Evolutionary conservation across 305 asterid species (phyloP), one percentile per base, ranked within the genome.

Genomic region (Solanum chacoense): DNA sequence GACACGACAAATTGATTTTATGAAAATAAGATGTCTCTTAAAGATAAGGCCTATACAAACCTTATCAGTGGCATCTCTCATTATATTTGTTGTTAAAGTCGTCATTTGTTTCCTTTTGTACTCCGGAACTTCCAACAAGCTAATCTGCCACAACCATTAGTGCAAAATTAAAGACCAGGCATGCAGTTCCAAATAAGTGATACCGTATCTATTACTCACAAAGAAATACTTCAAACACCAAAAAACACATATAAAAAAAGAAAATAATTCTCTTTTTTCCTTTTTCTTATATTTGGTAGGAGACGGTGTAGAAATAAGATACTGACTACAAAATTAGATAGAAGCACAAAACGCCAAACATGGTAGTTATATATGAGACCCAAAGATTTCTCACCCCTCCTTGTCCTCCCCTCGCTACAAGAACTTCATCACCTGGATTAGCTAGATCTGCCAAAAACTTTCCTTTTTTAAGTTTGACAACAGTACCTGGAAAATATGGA

Each of bases 361-460:
- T 74, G 71, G 78, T 36, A 87, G 37, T 89, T 84, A 88, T 34
- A 84, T 65, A 84, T 35, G 73, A 91, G 34, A 90, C 87, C 40
- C 91, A 69, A 88, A 32, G 24, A 59, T 85, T 89, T 79, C 93
- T 93, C 91, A 96, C 99, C 98, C 99, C 99, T 93, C 99, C 99
- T 90, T 94, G 98, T 86, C 99, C 99, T 88, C 98, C 99, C 93
- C 97, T 96, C 79, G 98, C 98, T 89, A 96, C 98, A 85, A 94
- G 88, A 81, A 97, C 95, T 93, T 97, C 97, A 72, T 94, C 98
- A 85, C 98, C 98, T 16, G 93, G 98, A 88, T 90, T 93, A 90
- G 98, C 93, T 90, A 97, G 92, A 93, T 97, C 98, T 88, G 99
- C 98, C 91, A 97, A 88, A 91, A 94, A 91, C 92, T 96, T 96